phyloP scores from a whole-genome alignment of 2,329 filamentous ascomycete genomes.

The Aureobasidium melanogenum region DNA sequence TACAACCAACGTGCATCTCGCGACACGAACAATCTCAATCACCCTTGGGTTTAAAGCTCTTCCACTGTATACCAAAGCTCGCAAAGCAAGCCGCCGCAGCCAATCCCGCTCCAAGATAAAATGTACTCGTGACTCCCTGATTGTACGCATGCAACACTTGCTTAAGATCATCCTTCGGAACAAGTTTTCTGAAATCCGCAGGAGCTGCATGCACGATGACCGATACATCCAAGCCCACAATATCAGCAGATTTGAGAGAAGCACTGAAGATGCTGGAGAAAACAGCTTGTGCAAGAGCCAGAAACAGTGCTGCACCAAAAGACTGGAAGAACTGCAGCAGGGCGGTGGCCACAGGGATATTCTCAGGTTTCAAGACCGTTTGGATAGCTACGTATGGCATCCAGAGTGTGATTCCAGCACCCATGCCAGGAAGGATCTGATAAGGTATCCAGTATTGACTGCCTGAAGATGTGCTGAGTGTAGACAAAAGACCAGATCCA shows the following conservation, averaged over 20 bases:
- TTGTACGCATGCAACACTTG: background rate
- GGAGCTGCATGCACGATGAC: background rate
- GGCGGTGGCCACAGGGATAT: conserved; percentile 32
- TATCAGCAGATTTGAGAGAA: background rate
- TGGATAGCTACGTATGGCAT: conserved; percentile 40
- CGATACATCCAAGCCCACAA: background rate
- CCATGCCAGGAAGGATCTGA: conserved; percentile 29
- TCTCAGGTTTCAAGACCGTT: conserved; percentile 32
- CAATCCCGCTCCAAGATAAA: background rate
- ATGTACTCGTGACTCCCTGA: background rate
- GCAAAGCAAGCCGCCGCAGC: background rate
- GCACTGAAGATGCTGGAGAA: background rate
- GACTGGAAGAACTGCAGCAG: conserved; percentile 1
- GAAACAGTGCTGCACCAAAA: background rate
- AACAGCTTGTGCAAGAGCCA: background rate
- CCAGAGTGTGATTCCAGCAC: conserved; percentile 41
- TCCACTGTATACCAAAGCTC: background rate
- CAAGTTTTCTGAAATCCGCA: background rate
- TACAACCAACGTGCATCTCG: no score
- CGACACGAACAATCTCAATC: no score
- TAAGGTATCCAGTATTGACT: conserved; percentile 32
- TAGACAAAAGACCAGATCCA: conserved; percentile 38
- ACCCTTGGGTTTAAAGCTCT: background rate
- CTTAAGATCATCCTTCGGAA: background rate
- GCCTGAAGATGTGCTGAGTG: conserved; percentile 32